Conservation (phyloP, 176 grass and related monocot genomes). For the Carex kokanica region DNA sequence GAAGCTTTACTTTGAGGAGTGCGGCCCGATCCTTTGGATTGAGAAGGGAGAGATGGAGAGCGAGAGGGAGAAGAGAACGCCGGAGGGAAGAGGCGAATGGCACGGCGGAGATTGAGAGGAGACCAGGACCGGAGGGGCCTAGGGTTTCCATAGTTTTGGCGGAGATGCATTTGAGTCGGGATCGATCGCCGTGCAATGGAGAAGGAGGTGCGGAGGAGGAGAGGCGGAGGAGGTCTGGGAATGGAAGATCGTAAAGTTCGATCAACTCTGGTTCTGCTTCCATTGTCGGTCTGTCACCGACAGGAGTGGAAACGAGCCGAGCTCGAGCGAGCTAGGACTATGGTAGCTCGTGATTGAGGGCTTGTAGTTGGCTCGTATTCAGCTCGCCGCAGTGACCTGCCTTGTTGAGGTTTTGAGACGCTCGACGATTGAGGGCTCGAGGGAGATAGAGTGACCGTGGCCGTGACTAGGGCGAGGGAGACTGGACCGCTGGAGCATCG, state of each 20-base stretch:
- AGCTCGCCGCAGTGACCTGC: no score
- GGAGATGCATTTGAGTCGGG: conserved; percentile 26
- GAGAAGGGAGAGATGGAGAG: conserved; percentile 61
- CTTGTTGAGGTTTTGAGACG: no score
- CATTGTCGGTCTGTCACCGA: not conserved
- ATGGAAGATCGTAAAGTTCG: conserved; percentile 36
- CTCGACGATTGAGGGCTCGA: no score
- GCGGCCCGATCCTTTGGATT: conserved; percentile 37
- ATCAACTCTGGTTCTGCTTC: not conserved
- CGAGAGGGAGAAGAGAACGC: conserved; percentile 53
- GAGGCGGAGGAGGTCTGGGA: conserved; percentile 52
- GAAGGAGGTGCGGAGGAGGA: not conserved
- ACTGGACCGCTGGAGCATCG: no score
- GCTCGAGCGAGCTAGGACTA: no score
- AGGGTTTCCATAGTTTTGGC: conserved; percentile 39
- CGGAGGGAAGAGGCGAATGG: conserved; percentile 42
- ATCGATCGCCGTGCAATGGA: not conserved
- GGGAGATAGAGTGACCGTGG: no score
- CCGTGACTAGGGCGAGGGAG: no score
- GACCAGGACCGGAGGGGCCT: conserved; percentile 48
- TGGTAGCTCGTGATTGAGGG: no score
- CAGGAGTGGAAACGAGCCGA: no score
- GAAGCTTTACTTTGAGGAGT: conserved; percentile 50
- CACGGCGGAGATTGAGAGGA: conserved; percentile 48
- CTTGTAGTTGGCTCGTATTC: no score